phyloP scores from a whole-genome alignment of 805 yeast species.

The Hanseniaspora vineae region DNA sequence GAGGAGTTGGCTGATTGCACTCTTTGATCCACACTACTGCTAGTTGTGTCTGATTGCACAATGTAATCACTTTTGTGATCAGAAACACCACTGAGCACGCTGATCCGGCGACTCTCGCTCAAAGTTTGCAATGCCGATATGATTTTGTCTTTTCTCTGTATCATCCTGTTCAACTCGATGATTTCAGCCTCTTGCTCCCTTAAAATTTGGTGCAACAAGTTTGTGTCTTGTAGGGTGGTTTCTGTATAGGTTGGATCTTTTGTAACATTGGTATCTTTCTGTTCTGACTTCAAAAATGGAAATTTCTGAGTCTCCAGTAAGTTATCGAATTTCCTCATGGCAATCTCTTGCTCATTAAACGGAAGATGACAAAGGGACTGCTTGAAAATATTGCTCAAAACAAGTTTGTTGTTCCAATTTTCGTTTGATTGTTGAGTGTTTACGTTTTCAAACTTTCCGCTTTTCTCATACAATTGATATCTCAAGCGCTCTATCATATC shows the following conservation, averaged over 20 bases:
- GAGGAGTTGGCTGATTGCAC: neutral
- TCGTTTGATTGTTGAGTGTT: too few species aligned
- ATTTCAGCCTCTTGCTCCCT: constrained; percentile 60
- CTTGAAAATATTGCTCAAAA: too few species aligned
- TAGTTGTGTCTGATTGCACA: neutral
- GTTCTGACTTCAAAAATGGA: neutral
- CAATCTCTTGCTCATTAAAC: too few species aligned
- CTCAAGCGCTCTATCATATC: neutral
- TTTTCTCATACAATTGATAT: too few species aligned
- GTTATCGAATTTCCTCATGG: too few species aligned
- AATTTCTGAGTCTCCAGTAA: too few species aligned
- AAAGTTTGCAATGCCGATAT: constrained; percentile 51
- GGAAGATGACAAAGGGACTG: too few species aligned
- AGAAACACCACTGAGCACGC: constrained; percentile 29
- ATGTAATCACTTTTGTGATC: constrained; percentile 5
- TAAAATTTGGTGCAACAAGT: constrained; percentile 17
- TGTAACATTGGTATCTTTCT: neutral
- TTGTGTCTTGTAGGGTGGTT: too few species aligned
- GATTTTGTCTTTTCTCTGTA: constrained; percentile 66
- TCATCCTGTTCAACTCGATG: constrained; percentile 42
- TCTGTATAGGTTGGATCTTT: too few species aligned
- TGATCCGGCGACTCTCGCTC: constrained; percentile 33
- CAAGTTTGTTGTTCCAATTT: too few species aligned
- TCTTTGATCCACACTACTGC: neutral
- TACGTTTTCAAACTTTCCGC: too few species aligned